These are phyloP conservation scores for Quercus ilex DNA, from an alignment of 306 rosid species.

Conservation along the genomic window DNA sequence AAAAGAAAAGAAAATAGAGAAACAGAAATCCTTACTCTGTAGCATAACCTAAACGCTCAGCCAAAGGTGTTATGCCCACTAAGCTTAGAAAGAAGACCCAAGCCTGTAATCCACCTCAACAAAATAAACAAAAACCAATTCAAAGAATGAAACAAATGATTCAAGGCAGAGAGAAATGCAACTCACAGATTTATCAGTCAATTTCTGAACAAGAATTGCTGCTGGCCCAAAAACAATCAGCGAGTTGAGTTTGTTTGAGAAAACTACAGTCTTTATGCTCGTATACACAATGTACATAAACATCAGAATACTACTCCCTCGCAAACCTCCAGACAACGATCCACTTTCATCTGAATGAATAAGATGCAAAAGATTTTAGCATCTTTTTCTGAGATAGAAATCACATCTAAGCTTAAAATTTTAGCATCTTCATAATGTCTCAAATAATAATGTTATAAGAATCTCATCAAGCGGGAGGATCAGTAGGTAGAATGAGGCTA, in stretches of 20 bases:
- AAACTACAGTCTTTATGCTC: constrained; percentile 38
- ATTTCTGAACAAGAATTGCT: constrained; percentile 54
- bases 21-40: constrained; percentile 61
- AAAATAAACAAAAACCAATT: constrained; percentile 22
- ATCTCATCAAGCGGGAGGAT: no score
- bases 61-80: constrained; percentile 77
- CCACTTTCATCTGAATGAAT: no score
- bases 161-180: constrained; percentile 4
- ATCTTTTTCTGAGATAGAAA: no score
- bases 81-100: constrained; percentile 77
- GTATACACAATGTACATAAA: no score
- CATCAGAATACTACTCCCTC: no score
- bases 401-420: no score
- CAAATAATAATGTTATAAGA: no score
- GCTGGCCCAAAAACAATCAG: constrained; percentile 75
- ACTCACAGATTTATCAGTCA: constrained; percentile 58
- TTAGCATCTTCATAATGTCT: no score
- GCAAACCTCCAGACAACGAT: no score
- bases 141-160: not conserved
- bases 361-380: no score
- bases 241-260: constrained; percentile 67
- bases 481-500: no score
- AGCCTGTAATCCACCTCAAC: constrained; percentile 46
- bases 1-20: not conserved
- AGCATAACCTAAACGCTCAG: constrained; percentile 89